phyloP scores from a whole-genome alignment of 2,329 filamentous ascomycete genomes.

The Penicillium digitatum region DNA sequence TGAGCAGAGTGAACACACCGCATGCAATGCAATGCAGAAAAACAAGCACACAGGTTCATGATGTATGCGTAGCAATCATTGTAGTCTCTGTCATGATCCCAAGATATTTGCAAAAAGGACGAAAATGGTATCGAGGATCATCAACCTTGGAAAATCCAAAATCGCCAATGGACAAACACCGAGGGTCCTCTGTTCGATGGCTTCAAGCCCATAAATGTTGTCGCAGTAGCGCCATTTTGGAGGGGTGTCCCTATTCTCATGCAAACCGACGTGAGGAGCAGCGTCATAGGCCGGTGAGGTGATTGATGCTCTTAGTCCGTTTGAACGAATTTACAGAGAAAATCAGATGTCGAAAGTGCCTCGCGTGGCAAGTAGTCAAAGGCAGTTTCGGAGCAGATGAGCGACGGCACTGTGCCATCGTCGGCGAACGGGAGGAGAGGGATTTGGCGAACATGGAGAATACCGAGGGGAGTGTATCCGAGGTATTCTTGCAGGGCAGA shows the following conservation, averaged over 20 bases:
- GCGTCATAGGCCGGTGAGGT: conserved; percentile 10
- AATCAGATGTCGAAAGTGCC: conserved; percentile 7
- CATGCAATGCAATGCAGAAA: conserved; percentile 25
- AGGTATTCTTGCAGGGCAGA: conserved; percentile 31
- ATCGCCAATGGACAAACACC: conserved; percentile 16
- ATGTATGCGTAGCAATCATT: conserved; percentile 27
- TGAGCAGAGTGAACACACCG: conserved; percentile 30
- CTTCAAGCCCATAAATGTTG: conserved; percentile 30
- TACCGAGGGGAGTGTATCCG: conserved; percentile 20
- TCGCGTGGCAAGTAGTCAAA: conserved; percentile 7
- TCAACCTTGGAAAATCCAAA: conserved; percentile 14
- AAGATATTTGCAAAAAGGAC: conserved; percentile 20
- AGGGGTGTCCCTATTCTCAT: conserved; percentile 13
- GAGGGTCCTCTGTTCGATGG: conserved; percentile 22
- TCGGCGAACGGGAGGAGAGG: conserved; percentile 15
- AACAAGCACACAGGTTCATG: conserved; percentile 26
- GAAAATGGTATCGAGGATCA: conserved; percentile 10
- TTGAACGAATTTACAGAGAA: conserved; percentile 12
- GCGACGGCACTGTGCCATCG: conserved; percentile 16
- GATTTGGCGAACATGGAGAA: conserved; percentile 22
- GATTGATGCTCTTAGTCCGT: conserved; percentile 12
- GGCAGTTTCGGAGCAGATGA: conserved; percentile 13
- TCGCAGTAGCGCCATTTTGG: conserved; percentile 20
- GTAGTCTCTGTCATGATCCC: conserved; percentile 28
- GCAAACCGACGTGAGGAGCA: conserved; percentile 12